These are phyloP conservation scores for Carex cristatella DNA, from an alignment of 176 grass and related monocot species.

Conservation along the genomic window DNA sequence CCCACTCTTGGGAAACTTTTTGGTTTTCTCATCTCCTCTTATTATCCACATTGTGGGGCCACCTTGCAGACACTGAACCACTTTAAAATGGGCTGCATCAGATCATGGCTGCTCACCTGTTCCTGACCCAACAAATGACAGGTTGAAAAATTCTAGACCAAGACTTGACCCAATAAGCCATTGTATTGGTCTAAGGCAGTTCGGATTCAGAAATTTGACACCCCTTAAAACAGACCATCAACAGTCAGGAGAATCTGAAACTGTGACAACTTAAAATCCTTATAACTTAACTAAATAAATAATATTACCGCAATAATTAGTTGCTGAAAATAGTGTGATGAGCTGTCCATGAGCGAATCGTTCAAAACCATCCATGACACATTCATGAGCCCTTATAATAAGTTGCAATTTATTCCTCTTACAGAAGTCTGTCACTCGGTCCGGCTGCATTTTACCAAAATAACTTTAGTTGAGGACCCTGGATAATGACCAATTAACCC, in stretches of 20 bases:
- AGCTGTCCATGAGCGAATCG: slow-evolving; percentile 89
- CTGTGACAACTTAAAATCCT: neutral
- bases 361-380: slow-evolving; percentile 99
- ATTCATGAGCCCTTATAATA: slow-evolving; percentile 96
- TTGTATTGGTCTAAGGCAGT: neutral
- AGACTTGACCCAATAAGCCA: neutral
- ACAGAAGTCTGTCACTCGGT: slow-evolving; percentile 84
- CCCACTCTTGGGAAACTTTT: neutral
- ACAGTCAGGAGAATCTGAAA: neutral
- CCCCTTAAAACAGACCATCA: neutral
- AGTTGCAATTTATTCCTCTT: slow-evolving; percentile 94
- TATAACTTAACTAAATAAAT: neutral
- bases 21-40: neutral
- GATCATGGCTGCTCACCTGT: neutral
- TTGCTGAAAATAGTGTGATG: slow-evolving; percentile 98
- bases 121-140: neutral
- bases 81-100: neutral
- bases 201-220: neutral
- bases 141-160: neutral
- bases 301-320: slow-evolving; percentile 95
- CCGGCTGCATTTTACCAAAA: slow-evolving; percentile 53
- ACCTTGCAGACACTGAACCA: neutral
- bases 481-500: neutral
- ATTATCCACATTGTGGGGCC: neutral
- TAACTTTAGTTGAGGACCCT: slow-evolving; percentile 2